Conservation (phyloP, 2,329 filamentous ascomycete genomes). For the Calonectria montana region DNA sequence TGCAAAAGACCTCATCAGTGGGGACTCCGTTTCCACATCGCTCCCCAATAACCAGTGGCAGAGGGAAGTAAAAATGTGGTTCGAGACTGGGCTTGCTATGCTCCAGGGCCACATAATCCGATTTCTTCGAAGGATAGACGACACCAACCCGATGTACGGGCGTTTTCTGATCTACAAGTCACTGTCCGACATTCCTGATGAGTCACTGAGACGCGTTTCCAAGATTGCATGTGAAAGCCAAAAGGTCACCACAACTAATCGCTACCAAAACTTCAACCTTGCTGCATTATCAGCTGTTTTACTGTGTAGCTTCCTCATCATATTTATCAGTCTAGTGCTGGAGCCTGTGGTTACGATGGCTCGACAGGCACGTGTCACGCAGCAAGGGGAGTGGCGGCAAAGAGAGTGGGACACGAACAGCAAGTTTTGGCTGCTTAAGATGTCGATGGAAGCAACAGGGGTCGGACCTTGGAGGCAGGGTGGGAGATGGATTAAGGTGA, state of each 20-base stretch:
- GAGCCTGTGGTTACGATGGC: background rate
- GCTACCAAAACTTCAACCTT: constrained; percentile 1
- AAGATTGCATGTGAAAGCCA: background rate
- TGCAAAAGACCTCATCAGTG: background rate
- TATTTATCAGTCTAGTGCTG: background rate
- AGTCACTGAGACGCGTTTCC: background rate
- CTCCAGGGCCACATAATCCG: background rate
- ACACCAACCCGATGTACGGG: background rate
- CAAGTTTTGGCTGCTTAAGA: background rate
- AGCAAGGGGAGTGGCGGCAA: background rate
- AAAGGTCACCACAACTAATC: background rate
- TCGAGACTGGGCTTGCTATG: background rate
- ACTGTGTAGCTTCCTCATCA: background rate
- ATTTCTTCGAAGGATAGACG: background rate
- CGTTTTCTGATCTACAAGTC: background rate
- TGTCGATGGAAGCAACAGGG: background rate
- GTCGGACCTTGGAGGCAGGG: background rate
- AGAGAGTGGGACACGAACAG: background rate
- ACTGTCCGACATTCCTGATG: background rate
- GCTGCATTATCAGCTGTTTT: background rate
- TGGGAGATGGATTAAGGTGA: background rate
- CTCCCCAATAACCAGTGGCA: background rate
- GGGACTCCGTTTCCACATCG: background rate
- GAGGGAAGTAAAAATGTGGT: background rate
- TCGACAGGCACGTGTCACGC: background rate